These are phyloP conservation scores for Ampelomyces quisqualis DNA, from an alignment of 2,329 filamentous ascomycete genomes.

Conservation along the genomic window DNA sequence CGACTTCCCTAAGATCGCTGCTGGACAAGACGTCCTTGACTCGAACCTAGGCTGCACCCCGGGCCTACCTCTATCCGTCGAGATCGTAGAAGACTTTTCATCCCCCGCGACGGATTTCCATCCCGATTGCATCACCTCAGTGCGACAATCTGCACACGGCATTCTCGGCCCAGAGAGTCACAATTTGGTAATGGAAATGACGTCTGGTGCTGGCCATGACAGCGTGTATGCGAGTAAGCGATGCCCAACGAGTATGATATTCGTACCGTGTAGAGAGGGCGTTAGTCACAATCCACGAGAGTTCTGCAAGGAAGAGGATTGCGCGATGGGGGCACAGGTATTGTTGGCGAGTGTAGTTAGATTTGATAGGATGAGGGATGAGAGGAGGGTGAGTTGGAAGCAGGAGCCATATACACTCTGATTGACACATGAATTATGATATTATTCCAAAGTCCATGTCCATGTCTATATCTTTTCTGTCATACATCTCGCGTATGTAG, in stretches of 20 bases:
- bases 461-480: too few species aligned
- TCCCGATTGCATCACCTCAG: constrained; percentile 65
- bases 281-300: constrained; percentile 52
- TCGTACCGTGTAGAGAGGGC: constrained; percentile 51
- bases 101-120: constrained; percentile 62
- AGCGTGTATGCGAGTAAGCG: constrained; percentile 49
- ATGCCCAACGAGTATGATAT: constrained; percentile 53
- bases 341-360: constrained; percentile 53
- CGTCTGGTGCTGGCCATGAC: constrained; percentile 66
- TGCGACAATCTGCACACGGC: constrained; percentile 61
- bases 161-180: constrained; percentile 53
- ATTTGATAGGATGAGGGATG: constrained; percentile 50
- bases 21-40: constrained; percentile 55
- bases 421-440: background rate
- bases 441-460: background rate
- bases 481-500: too few species aligned
- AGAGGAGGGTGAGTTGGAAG: constrained; percentile 36
- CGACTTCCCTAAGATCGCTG: constrained; percentile 62
- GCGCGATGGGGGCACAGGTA: constrained; percentile 51
- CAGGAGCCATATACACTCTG: constrained; percentile 33
- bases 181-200: constrained; percentile 60
- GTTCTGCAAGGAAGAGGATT: constrained; percentile 50
- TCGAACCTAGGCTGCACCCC: constrained; percentile 49
- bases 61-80: constrained; percentile 55
- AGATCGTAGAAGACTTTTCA: constrained; percentile 63